phyloP scores from a whole-genome alignment of 352 stramenopile species.

The Thalassiosira hispida region DNA sequence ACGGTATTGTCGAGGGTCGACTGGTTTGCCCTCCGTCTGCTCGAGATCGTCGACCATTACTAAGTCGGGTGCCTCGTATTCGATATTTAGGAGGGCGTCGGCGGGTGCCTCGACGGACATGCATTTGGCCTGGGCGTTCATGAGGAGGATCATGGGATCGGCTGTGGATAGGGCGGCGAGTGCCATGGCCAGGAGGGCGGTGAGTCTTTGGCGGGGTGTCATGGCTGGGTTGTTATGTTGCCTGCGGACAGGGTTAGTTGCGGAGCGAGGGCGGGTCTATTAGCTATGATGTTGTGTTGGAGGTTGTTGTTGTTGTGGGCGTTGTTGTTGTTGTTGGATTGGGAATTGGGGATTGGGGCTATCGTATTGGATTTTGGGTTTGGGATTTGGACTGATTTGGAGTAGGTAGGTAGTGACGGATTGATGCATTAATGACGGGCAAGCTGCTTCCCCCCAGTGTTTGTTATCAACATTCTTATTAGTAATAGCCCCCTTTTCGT shows the following conservation, averaged over 20 bases:
- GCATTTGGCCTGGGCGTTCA: conserved; percentile 62
- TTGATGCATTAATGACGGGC: too few species aligned
- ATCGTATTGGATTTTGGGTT: too few species aligned
- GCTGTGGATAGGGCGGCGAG: conserved; percentile 29
- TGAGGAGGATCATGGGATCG: conserved; percentile 61
- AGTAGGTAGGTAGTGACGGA: too few species aligned
- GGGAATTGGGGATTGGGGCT: too few species aligned
- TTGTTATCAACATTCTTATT: too few species aligned
- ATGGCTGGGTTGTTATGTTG: conserved; percentile 6
- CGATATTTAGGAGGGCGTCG: conserved; percentile 60
- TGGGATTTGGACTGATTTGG: too few species aligned
- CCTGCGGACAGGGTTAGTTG: too few species aligned
- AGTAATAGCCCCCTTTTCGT: too few species aligned
- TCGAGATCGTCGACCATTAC: conserved; percentile 21
- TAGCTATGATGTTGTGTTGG: too few species aligned
- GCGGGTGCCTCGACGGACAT: conserved; percentile 57
- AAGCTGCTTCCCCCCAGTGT: too few species aligned
- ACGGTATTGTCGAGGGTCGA: conserved; percentile 38
- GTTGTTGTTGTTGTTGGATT: too few species aligned
- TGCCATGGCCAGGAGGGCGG: conserved; percentile 19
- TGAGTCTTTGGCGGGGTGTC: conserved; percentile 7
- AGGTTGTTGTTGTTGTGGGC: too few species aligned
- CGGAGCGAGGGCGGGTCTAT: neutral
- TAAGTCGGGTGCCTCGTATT: conserved; percentile 66
- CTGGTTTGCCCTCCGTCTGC: conserved; percentile 20